phyloP scores from a whole-genome alignment of 176 grass and related monocot genomes.

The Oryza meyeriana region DNA sequence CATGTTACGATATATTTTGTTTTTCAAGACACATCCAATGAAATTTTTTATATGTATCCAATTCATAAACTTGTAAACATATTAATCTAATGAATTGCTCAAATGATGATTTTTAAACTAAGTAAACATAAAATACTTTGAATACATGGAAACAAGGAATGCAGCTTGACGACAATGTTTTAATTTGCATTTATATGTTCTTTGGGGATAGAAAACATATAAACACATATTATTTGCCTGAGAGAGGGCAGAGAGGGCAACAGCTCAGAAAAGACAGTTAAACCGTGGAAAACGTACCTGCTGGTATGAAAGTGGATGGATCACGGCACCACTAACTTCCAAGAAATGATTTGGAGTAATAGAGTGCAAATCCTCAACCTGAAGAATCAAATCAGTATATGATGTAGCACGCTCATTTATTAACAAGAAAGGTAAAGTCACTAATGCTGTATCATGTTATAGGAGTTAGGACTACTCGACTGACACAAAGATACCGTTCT shows the following conservation, averaged over 20 bases:
- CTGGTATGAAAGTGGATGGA: slow-evolving; percentile 96
- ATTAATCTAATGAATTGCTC: background rate
- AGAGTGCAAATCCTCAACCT: slow-evolving; percentile 98
- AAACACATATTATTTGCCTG: slow-evolving; percentile 12
- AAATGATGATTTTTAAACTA: background rate
- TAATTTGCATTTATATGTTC: slow-evolving; percentile 3
- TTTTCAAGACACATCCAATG: too few species aligned
- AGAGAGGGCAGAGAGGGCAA: background rate
- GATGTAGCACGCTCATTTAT: background rate
- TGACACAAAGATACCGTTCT: slow-evolving; percentile 1
- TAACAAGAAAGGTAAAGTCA: background rate
- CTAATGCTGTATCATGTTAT: background rate
- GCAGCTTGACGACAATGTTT: background rate
- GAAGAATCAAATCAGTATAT: slow-evolving; percentile 26
- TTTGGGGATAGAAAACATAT: slow-evolving; percentile 7
- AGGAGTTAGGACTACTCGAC: background rate
- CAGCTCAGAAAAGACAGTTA: slow-evolving; percentile 17
- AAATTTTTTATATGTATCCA: too few species aligned
- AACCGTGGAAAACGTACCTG: slow-evolving; percentile 47
- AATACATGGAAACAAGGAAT: background rate
- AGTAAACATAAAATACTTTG: background rate
- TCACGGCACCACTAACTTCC: slow-evolving; percentile 93
- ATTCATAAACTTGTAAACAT: background rate
- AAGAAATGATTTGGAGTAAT: slow-evolving; percentile 97
- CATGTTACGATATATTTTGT: too few species aligned